A percentile compares a stretch with the other conserved stretches of the same genome.
phyloP scores from a whole-genome alignment of 176 grass and related monocot genomes.

The Tuctoria greenei region DNA sequence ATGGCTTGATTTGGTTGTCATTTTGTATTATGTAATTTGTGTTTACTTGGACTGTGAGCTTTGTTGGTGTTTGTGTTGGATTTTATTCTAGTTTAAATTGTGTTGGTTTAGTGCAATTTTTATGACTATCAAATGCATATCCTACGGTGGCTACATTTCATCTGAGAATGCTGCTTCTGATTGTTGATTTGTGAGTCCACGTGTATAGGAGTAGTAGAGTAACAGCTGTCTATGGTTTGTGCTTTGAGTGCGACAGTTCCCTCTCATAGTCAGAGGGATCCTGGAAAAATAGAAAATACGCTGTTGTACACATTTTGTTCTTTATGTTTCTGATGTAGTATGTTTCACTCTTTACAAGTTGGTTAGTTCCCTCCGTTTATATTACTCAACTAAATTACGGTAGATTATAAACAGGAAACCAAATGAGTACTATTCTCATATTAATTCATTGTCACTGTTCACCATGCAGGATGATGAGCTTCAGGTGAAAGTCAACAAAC shows the following conservation, averaged over 20 bases:
- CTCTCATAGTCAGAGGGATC: background rate
- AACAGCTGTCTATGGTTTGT: background rate
- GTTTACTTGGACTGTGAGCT: background rate
- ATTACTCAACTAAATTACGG: background rate
- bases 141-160: background rate
- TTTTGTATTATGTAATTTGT: background rate
- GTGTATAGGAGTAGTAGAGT: background rate
- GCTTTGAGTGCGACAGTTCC: background rate
- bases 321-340: background rate
- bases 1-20: background rate
- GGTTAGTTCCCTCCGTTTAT: background rate
- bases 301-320: background rate
- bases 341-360: background rate
- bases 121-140: conserved; percentile 23
- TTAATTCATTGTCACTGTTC: conserved; percentile 6
- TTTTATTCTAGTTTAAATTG: background rate
- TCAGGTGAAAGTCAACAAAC: conserved; percentile 84
- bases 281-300: background rate
- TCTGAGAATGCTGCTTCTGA: background rate
- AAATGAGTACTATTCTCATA: background rate
- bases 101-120: background rate
- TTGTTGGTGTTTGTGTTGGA: background rate
- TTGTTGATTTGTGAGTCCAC: background rate
- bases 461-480: conserved; percentile 62
- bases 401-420: conserved; percentile 5